Evolutionary conservation across 2,329 filamentous ascomycete genomes (phyloP), one percentile per base, ranked within the genome.

Genomic region (Monilinia vaccinii-corymbosi): DNA sequence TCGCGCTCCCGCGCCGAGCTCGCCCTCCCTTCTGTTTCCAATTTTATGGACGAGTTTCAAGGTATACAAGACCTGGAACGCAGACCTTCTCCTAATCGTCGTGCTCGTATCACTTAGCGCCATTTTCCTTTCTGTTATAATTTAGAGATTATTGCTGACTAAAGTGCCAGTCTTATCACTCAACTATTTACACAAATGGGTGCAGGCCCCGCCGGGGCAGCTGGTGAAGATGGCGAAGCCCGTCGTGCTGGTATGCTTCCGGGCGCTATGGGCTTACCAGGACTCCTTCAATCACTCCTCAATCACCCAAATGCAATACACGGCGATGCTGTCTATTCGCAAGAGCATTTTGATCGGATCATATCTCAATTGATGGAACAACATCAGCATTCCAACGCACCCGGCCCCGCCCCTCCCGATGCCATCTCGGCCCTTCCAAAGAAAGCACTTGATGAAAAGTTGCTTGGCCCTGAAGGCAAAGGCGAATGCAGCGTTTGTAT

Each of bases 401-500:
- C 91, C 0, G 88, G 89, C 0, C 92, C 93, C 3, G 93, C 93
- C 10, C 80, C 90, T 0, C 81, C 86, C 62, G 80, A 81, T 49
- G 89, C 89, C 0, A 92, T 99, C 58, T 79, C 81, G 31, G 80
- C 82, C 4, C 76, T 99, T 6, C 83, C 89, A 10, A 87, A 86
- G 67, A 87, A 86, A 66, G 82, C 82, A 47, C 77, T 94, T 2
- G 83, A 89, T 55, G 76, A 81, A 60, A 80, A 86, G 46, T 86
- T 95, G 81, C 77, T 95, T 7, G 80, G 78, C 1, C 71, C 76
- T 0, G 82, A 84, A 58, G 74, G 76, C 6, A 89, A 87, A 61
- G 87, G 85, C 46, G 92, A 97, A 70, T 99, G 94, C 73, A 92
- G 89, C 40, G 96, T 99, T 61, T 99, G 94, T 74, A 96, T 97